phyloP scores from a whole-genome alignment of 768 basidiomycete genomes.

The Tricholoma sp. region DNA sequence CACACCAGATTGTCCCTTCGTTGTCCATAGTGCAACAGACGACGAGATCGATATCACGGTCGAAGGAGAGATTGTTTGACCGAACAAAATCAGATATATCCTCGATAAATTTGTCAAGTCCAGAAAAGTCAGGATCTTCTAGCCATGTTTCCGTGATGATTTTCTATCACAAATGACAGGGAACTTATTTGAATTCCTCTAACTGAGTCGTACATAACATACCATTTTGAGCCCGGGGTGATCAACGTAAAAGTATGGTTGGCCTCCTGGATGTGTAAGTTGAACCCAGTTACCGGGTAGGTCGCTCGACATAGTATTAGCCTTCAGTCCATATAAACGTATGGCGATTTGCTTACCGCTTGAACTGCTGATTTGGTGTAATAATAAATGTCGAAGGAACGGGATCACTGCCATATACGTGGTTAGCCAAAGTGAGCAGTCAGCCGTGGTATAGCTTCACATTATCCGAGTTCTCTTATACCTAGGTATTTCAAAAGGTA shows the following conservation, averaged over 20 bases:
- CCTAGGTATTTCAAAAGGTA: background rate
- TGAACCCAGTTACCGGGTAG: conserved; percentile 21
- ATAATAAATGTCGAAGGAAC: background rate
- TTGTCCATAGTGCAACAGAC: conserved; percentile 27
- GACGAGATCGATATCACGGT: conserved; percentile 32
- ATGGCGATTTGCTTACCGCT: background rate
- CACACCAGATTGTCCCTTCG: conserved; percentile 21
- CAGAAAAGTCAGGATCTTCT: conserved; percentile 18
- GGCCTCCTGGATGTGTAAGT: conserved; percentile 26
- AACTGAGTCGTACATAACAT: conserved; percentile 6
- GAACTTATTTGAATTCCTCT: too few species aligned
- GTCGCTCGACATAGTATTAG: background rate
- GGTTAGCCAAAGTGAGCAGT: too few species aligned
- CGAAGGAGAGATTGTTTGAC: conserved; percentile 2
- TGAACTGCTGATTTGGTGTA: background rate
- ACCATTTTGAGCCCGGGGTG: conserved; percentile 21
- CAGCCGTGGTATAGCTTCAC: background rate
- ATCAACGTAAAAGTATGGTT: conserved; percentile 23
- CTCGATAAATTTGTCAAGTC: conserved; percentile 12
- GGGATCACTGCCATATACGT: background rate
- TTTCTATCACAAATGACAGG: too few species aligned
- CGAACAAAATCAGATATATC: conserved; percentile 13
- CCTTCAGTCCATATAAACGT: background rate
- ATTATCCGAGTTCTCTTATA: background rate
- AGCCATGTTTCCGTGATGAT: conserved; percentile 38